Evolutionary conservation across 257 asterid genomes (phyloP).

Genomic region (Solanum arcanum): DNA sequence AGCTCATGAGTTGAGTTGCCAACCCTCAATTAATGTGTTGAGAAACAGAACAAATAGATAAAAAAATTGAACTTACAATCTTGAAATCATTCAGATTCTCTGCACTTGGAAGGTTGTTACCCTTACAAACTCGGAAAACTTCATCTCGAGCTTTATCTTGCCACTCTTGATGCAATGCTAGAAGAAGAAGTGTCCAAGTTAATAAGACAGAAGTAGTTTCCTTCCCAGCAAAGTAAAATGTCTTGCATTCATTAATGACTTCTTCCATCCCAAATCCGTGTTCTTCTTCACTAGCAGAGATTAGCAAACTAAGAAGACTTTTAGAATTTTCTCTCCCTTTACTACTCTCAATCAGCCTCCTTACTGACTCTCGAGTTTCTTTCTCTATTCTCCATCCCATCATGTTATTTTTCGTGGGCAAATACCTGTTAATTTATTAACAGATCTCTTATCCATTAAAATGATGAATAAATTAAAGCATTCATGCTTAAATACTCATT

Average conservation of each 20-base stretch:
- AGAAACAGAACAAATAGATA: not conserved
- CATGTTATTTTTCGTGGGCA: constrained; percentile 30
- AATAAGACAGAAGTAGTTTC: constrained; percentile 61
- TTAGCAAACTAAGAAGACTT: constrained; percentile 10
- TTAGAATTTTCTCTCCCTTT: constrained; percentile 11
- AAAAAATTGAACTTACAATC: constrained; percentile 4
- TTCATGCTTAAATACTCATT: not conserved
- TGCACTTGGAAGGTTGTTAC: constrained; percentile 11
- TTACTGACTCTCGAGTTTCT: constrained; percentile 26
- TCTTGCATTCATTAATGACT: constrained; percentile 60
- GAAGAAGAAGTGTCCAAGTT: constrained; percentile 58
- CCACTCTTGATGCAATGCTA: constrained; percentile 65
- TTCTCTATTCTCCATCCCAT: constrained; percentile 25
- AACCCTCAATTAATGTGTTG: not conserved
- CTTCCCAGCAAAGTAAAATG: constrained; percentile 73
- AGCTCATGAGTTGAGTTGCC: not conserved
- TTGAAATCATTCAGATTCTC: constrained; percentile 22
- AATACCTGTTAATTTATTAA: constrained; percentile 8
- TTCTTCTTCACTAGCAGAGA: constrained; percentile 32
- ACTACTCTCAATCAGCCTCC: constrained; percentile 10
- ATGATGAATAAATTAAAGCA: not conserved
- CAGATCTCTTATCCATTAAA: not conserved
- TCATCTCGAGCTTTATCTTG: constrained; percentile 54
- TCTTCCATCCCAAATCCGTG: constrained; percentile 37
- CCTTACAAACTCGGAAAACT: constrained; percentile 18